Evolutionary conservation across 108 stramenopile species (phyloP), one percentile per base, ranked within the genome.

Genomic region (Cyclotella sp.): DNA sequence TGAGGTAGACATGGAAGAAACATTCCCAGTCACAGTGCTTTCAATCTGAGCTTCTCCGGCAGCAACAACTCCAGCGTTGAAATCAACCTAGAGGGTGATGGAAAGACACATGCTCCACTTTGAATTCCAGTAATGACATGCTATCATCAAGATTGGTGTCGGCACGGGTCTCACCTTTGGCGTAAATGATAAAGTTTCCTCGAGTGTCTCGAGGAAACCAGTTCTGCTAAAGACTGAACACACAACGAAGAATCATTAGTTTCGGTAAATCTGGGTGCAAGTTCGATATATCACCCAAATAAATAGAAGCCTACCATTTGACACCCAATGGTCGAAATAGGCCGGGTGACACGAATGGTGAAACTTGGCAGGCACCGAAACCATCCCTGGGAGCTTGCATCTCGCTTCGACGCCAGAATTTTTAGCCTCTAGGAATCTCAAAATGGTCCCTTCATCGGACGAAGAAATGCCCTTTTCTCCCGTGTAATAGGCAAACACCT

Each of bases 21-120:
- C 65, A 75, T 96, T 96, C 11, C 95, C 95, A 11, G 91, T 92
- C 18, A 96, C 95, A 15, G 95, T 96, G 68, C 84, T 85, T 64
- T 96, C 95, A 76, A 96, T 96, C 66, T 94, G 93, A 3, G 95
- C 93, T 64, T 93, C 93, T 43, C 95, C 95, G 11, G 95, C 95
- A 5, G 95, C 95, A 0, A 96, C 93, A 13, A 94, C 95, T 3
- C 93, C 95, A 1, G 95, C 95, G 84, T 96, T 96, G 79, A 96
- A 96, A 84, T 96, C 95, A 16, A 90, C 90, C 84, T 86, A 77
- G 18, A 24, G 61, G 61, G n/a, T 3, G 14, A 41, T 3, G 34
- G 0, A 40, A 22, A 9, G n/a, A 26, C 9, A 64, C 15, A 3
- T 4, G 44, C 44, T 61, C 12, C 1, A 24, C 5, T 19, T 43